phyloP scores from a whole-genome alignment of 2,329 filamentous ascomycete species.

The Waltergamsia citrina region DNA sequence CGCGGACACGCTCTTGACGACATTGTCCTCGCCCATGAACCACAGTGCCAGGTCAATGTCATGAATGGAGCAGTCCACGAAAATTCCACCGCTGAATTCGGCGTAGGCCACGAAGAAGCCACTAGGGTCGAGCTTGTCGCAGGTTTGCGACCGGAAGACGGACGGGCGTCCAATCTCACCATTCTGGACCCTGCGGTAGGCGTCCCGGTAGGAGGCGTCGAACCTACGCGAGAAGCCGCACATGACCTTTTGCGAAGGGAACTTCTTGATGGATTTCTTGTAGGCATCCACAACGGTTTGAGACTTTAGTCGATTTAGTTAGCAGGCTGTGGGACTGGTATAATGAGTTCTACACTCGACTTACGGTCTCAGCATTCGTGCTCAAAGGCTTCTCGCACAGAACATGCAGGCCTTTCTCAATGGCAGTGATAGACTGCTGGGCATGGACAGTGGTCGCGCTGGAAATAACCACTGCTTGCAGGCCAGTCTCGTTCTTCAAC shows the following conservation, averaged over 20 bases:
- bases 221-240: conserved; percentile 34
- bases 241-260: conserved; percentile 56
- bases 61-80: conserved; percentile 63
- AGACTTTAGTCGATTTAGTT: conserved; percentile 35
- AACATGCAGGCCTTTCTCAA: conserved; percentile 43
- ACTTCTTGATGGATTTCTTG: conserved; percentile 36
- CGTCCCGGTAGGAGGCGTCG: conserved; percentile 56
- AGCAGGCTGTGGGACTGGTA: conserved; percentile 19
- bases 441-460: conserved; percentile 44
- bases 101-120: conserved; percentile 64
- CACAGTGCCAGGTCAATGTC: conserved; percentile 41
- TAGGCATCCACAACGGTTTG: conserved; percentile 51
- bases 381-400: conserved; percentile 51
- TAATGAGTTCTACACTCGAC: conserved; percentile 11
- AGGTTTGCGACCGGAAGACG: conserved; percentile 57
- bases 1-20: conserved; percentile 19
- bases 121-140: conserved; percentile 55
- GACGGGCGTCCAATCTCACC: conserved; percentile 51
- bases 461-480: conserved; percentile 30
- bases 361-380: conserved; percentile 48
- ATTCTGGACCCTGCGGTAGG: conserved; percentile 36
- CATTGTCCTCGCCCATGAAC: conserved; percentile 20
- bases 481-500: conserved; percentile 27
- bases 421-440: conserved; percentile 45
- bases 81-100: conserved; percentile 56